phyloP scores from a whole-genome alignment of 2,329 filamentous ascomycete genomes.

The Elsinoe ampelina region DNA sequence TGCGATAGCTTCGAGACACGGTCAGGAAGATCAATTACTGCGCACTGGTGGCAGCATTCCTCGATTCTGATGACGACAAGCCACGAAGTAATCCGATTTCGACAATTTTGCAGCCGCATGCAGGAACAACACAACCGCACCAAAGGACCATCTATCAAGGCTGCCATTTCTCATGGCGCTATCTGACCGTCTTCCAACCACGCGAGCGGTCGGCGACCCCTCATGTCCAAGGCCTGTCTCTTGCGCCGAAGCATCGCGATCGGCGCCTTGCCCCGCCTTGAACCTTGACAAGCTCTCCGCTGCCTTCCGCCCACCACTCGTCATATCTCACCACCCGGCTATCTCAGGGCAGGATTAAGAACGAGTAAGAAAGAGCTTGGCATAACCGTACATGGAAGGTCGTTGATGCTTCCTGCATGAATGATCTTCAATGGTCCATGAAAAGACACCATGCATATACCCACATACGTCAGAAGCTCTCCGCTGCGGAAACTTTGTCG shows the following conservation, averaged over 20 bases:
- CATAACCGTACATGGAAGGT: conserved; percentile 6
- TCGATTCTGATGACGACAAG: too few species aligned
- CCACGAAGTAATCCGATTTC: too few species aligned
- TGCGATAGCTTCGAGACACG: too few species aligned
- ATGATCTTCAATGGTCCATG: neutral
- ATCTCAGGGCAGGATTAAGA: neutral
- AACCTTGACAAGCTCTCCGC: neutral
- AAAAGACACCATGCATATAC: neutral
- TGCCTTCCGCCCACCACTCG: neutral
- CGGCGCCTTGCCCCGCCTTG: conserved; percentile 1
- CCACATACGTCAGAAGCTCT: neutral
- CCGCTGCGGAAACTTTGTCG: neutral
- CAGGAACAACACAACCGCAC: too few species aligned
- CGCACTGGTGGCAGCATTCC: too few species aligned
- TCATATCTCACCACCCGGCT: neutral
- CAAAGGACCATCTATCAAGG: too few species aligned
- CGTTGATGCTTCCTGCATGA: neutral
- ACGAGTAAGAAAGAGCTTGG: conserved; percentile 5
- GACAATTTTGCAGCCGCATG: too few species aligned
- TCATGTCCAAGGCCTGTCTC: neutral
- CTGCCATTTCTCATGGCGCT: neutral
- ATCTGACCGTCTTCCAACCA: neutral
- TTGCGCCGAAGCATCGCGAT: neutral
- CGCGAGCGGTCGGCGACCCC: neutral
- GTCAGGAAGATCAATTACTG: too few species aligned